Percentiles rank a stretch among this genome's conserved stretches.
These are phyloP conservation scores for Xylaria sp. DNA, from an alignment of 2,329 filamentous ascomycete species.

Conservation along the genomic window DNA sequence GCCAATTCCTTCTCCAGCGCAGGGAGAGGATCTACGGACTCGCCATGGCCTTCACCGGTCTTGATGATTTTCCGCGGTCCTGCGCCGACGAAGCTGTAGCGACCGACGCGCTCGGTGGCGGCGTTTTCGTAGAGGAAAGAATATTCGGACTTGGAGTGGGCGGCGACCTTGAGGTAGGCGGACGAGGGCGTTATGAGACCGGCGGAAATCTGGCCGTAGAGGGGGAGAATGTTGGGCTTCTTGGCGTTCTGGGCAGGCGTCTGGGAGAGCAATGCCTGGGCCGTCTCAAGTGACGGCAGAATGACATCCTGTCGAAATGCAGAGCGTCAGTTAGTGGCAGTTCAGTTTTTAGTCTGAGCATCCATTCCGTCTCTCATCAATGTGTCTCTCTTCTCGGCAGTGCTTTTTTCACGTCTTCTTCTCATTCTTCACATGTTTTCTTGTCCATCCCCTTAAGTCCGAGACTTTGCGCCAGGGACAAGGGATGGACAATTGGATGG, in stretches of 20 bases:
- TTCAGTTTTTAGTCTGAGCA: neutral
- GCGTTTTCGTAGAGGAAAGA: constrained; percentile 97
- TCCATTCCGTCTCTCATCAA: neutral
- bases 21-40: constrained; percentile 77
- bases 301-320: constrained; percentile 34
- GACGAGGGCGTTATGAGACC: constrained; percentile 92
- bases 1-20: constrained; percentile 75
- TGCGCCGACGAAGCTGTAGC: constrained; percentile 92
- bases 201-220: constrained; percentile 80
- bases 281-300: constrained; percentile 43
- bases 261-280: constrained; percentile 39
- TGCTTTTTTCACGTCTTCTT: neutral
- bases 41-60: constrained; percentile 82
- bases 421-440: neutral
- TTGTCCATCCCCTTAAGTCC: neutral
- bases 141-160: constrained; percentile 67
- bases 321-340: constrained; percentile 2
- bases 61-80: constrained; percentile 74
- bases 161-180: constrained; percentile 86
- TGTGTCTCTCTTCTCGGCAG: neutral
- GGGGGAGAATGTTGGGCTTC: constrained; percentile 67
- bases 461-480: neutral
- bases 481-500: neutral
- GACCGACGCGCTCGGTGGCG: constrained; percentile 84
- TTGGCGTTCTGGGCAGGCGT: constrained; percentile 32